Percentiles rank a stretch among this genome's conserved stretches.
Evolutionary conservation across 202 grass and related monocot species (phyloP).

Genomic region (Carex sylvatica): DNA sequence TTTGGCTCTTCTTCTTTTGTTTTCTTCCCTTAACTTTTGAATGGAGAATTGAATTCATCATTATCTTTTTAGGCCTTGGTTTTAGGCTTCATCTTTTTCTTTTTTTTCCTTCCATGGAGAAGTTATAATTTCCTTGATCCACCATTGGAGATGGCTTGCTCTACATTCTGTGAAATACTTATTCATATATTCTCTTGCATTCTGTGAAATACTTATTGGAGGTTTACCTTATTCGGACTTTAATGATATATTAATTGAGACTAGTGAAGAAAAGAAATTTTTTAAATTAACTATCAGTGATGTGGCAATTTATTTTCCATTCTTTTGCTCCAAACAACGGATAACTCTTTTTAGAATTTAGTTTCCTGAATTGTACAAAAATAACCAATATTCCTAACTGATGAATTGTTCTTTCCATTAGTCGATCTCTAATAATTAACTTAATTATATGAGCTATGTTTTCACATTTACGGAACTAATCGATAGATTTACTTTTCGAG

Average conservation of each 20-base stretch:
- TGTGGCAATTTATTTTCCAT: not conserved
- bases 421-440: not conserved
- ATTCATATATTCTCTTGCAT: not conserved
- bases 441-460: not conserved
- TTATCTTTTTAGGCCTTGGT: not conserved
- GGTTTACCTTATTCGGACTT: not conserved
- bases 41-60: not conserved
- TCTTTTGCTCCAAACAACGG: not conserved
- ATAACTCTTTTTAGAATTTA: not conserved
- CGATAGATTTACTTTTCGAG: not conserved
- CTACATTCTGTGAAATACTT: not conserved
- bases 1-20: not conserved
- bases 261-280: not conserved
- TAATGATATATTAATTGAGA: not conserved
- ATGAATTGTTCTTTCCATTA: not conserved
- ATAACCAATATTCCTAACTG: not conserved
- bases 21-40: not conserved
- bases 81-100: not conserved
- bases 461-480: constrained; percentile 31
- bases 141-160: not conserved
- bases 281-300: not conserved
- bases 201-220: not conserved
- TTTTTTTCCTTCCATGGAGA: not conserved
- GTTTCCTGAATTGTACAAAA: constrained; percentile 3
- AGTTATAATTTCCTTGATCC: not conserved